Evolutionary conservation across 345 rosid species (phyloP), one percentile per base, ranked within the genome.

Genomic region (Corymbia maculata): DNA sequence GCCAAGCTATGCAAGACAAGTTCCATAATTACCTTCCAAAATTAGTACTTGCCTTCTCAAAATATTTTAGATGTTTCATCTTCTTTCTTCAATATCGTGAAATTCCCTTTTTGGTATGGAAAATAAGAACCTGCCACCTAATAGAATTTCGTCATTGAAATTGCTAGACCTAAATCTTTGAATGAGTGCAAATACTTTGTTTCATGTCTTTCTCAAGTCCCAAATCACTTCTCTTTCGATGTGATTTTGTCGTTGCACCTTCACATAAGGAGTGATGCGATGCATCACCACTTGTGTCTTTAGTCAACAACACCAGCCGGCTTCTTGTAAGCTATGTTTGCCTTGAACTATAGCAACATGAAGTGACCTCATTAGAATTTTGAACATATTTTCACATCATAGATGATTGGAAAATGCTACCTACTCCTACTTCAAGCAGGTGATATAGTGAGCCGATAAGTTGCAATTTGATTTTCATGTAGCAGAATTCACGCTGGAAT

Each of bases 141-240:
- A 9, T 4, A 57, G 12, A 57, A 57, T 57, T 57, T 57, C 64
- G 22, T 24, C 9, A 0, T 57, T 13, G 0, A 57, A 57, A 57
- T 9, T 0, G 6, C 13, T 57, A 22, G 9, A 57, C n/a, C 2
- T 52, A 0, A 6, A 52, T 21, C 1, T 52, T 6, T 52, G 21
- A 2, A 16, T 52, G 55, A 52, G 55, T 16, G 21, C 19, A 6
- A 6, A 52, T 52, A 52, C 16, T 52, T 1, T 8, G 6, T 57
- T 57, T 22, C 6, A 4, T 55, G 24, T 55, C 26, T 22, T 57
- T 57, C n/a, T 24, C 24, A 57, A 57, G 0, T 24, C 64, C 2
- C 10, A 24, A 24, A 7, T 0, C 13, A 4, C n/a, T 64, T 64
- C 0, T 64, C 32, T 64, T 64, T 6, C 1, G 0, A 64, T 64